Evolutionary conservation across 768 basidiomycete genomes (phyloP), one percentile per base, ranked within the genome.

Genomic region (Leccinum subgranulosum): DNA sequence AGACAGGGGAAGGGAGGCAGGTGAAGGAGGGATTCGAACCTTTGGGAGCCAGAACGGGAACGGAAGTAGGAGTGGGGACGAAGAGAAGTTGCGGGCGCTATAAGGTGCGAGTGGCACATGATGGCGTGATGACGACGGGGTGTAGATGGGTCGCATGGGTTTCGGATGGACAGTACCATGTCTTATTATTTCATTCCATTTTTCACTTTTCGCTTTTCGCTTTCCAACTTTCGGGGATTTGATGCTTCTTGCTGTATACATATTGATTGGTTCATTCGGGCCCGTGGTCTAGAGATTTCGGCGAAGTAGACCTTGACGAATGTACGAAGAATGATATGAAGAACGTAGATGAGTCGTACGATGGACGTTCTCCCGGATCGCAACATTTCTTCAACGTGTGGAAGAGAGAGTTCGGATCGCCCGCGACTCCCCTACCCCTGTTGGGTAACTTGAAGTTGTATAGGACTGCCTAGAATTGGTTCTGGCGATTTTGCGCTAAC

Each of bases 141-240:
- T n/a, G 27, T 51, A 4, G 45, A 11, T 17, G 15, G 23, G 14
- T 0, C 14, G 15, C 7, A 17, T 29, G 34, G 34, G 43, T 12
- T 28, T 27, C 23, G 43, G 27, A 59, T n/a, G 52, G 56, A 63
- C 41, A 25, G 54, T 33, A 33, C 15, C 14, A 33, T 49, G 54
- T 61, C 50, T 43, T 64, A 61, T 43, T 19, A 43, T 43, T 19
- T 43, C 41, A 43, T 21, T 21, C 19, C 19, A 53, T n/a, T 65
- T 57, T 19, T 43, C 19, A 53, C 61, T 57, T 14, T 55, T 10
- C 36, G 27, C 29, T 19, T 21, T 34, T 54, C 53, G 23, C 4
- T 45, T 25, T 28, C 23, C 6, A 8, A 6, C 11, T 41, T 25
- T 43, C 19, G 23, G 48, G 43, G 9, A 9, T 49, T 27, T 23